phyloP scores from a whole-genome alignment of 257 asterid genomes.

The Forsythia viridissima region DNA sequence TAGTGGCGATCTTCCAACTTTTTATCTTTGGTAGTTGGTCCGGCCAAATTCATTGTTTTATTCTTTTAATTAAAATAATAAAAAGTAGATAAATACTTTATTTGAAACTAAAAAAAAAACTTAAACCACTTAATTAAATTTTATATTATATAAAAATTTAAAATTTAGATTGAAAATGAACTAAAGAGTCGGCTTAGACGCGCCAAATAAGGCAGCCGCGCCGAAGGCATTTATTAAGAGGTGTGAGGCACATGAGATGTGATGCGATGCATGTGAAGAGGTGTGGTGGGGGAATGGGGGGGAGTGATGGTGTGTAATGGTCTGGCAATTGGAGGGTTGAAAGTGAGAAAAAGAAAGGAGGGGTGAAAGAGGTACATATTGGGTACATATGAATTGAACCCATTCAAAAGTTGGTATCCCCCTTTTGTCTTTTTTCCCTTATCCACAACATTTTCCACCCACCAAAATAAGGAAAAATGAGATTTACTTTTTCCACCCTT shows the following conservation, averaged over 20 bases:
- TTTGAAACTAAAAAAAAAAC: not conserved
- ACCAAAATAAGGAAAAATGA: not conserved
- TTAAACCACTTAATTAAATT: not conserved
- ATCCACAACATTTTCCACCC: not conserved
- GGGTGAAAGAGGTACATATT: not conserved
- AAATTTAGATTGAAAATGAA: not conserved
- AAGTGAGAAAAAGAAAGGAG: not conserved
- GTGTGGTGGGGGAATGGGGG: not conserved
- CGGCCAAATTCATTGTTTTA: not conserved
- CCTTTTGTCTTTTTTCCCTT: not conserved
- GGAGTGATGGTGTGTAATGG: not conserved
- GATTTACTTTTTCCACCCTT: not conserved
- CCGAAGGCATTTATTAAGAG: not conserved
- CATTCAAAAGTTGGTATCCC: not conserved
- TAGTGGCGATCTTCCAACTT: not conserved
- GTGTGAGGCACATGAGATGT: not conserved
- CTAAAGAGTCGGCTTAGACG: not conserved
- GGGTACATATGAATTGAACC: not conserved
- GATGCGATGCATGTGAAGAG: not conserved
- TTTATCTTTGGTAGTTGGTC: not conserved
- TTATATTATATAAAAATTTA: not conserved
- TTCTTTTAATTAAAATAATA: not conserved
- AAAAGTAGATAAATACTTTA: not conserved
- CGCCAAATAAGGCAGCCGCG: not conserved
- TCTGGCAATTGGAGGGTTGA: conserved; percentile 1